Base-by-base conservation (phyloP, 768 basidiomycete species). In the Chalciporus sphaerocephalus region DNA sequence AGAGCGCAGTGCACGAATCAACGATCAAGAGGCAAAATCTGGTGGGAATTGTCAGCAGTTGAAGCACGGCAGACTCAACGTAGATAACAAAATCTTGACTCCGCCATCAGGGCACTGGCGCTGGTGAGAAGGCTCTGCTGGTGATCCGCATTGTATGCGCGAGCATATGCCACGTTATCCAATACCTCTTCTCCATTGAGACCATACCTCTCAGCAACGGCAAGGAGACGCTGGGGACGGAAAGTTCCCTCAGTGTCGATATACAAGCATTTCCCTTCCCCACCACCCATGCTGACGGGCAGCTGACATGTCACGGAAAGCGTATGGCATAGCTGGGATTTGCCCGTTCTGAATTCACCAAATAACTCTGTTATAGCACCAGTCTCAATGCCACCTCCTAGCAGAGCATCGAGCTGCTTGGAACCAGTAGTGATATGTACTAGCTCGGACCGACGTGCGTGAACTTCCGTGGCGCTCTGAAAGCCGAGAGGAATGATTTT, bases 221-320 rank as follows among this genome's bases (percentile, higher is more conserved):
- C 92, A 28, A 98, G 78, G 36, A 98, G 74, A 43, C 96, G 87
- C 33, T 90, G 89, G 17, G 96, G 96, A 56, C 96, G 92, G 74
- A 99, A 99, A 8, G 96, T 99, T 21, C 95, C 95, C 61, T 99
- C 96, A 0, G 96, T 98, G 65, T 99, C 96, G 68, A 99, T 97
- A 67, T 96, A 99, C 36, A 99, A 73, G 61, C 95, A 97, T 69
- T 99, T 99, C 30, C 96, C 96, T 69, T 99, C 96, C 11, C 96
- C 96, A 13, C 96, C 96, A 16, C 96, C 95, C 94, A 98, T 97
- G 58, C 81, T 86, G 34, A 93, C 87, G 2, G 96, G 96, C 12
- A 98, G 78, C 70, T 98, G 95, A 61, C 96, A 99, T 5, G 96
- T 97, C 10, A 97, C 96, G 4, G 96, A 93, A 37, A 99, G 81